Conservation (phyloP, 768 basidiomycete genomes). For the Hygrocybe punicea region DNA sequence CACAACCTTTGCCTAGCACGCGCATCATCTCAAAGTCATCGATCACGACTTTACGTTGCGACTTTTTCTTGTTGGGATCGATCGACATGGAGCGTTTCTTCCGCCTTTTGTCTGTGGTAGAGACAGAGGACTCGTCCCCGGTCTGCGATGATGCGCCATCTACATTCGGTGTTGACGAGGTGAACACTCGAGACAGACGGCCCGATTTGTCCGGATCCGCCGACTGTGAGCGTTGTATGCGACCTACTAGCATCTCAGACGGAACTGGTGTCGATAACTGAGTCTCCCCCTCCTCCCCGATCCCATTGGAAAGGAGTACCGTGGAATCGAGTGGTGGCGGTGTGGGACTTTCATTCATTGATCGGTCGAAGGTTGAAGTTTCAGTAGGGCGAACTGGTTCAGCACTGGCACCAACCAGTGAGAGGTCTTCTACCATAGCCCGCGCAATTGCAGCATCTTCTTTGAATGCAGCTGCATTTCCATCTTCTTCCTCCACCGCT, state of each 20-base stretch:
- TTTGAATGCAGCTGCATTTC: background rate
- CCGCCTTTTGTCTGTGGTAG: conserved; percentile 46
- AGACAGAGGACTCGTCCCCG: conserved; percentile 71
- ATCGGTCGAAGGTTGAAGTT: background rate
- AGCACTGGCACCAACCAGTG: background rate
- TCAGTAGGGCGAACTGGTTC: too few relatives aligned
- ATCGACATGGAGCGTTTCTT: conserved; percentile 51
- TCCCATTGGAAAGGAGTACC: background rate
- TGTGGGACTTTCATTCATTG: background rate
- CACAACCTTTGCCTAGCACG: conserved; percentile 95
- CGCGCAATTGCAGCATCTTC: conserved; percentile 9
- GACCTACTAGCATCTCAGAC: conserved; percentile 33
- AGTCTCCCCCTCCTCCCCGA: background rate
- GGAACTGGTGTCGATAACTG: conserved; percentile 38
- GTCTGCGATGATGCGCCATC: conserved; percentile 58
- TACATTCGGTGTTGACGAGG: conserved; percentile 46
- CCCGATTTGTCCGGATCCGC: conserved; percentile 68
- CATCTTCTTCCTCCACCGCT: background rate
- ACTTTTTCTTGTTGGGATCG: conserved; percentile 50
- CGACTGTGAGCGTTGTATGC: conserved; percentile 76
- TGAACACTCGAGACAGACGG: conserved; percentile 57
- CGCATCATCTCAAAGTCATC: conserved; percentile 97
- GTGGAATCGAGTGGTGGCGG: background rate
- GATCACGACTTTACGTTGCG: conserved; percentile 72
- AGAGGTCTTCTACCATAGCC: background rate